Conservation (phyloP, 371 early-diverging fungal species). For the Mortierella sp. region DNA sequence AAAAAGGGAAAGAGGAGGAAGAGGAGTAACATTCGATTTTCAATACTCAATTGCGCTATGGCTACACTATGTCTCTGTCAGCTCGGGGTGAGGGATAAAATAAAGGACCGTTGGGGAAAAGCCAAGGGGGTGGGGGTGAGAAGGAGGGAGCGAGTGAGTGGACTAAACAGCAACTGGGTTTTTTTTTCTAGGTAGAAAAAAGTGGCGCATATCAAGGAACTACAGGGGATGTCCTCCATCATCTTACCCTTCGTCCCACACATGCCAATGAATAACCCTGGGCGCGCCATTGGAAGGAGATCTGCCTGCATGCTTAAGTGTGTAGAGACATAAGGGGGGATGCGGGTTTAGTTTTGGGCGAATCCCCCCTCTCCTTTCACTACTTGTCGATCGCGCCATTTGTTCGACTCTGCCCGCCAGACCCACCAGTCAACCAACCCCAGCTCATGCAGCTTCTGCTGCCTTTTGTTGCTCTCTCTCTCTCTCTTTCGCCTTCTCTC, state of each 20-base stretch:
- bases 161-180: background rate
- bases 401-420: conserved; percentile 9
- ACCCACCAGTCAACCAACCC: background rate
- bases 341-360: background rate
- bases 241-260: background rate
- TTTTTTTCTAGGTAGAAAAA: background rate
- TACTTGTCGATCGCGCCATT: conserved; percentile 43
- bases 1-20: background rate
- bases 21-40: conserved; percentile 3
- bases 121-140: background rate
- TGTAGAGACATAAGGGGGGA: background rate
- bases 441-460: background rate
- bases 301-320: background rate
- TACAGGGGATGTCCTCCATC: background rate
- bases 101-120: background rate
- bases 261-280: background rate
- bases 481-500: background rate
- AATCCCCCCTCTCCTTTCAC: background rate
- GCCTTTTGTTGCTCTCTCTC: background rate
- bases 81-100: background rate
- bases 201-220: background rate
- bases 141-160: background rate
- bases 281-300: background rate
- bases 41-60: background rate
- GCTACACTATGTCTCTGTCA: background rate